These are phyloP conservation scores for Fusarium sp. DNA, from an alignment of 2,329 filamentous ascomycete species.

Conservation along the genomic window DNA sequence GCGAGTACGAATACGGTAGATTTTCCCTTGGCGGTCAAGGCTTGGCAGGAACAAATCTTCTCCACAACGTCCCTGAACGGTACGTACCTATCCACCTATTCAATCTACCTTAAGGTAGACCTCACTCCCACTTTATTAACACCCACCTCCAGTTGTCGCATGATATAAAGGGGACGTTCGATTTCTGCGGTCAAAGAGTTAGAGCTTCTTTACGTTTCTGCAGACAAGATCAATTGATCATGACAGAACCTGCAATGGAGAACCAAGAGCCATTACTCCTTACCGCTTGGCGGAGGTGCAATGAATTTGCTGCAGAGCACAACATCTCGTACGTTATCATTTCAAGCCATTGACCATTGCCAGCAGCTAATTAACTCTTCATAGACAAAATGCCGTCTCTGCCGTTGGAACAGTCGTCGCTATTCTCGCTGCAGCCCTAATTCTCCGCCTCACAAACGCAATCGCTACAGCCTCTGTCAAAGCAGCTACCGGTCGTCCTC, in stretches of 20 bases:
- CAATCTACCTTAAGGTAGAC: not conserved
- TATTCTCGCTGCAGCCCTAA: constrained; percentile 46
- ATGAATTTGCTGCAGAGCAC: constrained; percentile 35
- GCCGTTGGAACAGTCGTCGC: constrained; percentile 44
- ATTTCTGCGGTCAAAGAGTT: not conserved
- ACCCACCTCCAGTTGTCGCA: constrained; percentile 22
- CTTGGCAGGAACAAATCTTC: constrained; percentile 31
- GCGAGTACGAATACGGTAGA: constrained; percentile 43
- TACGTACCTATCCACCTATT: constrained; percentile 16
- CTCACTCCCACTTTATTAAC: constrained; percentile 24
- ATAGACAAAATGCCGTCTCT: constrained; percentile 46
- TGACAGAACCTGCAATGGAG: constrained; percentile 27
- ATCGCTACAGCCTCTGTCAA: constrained; percentile 34
- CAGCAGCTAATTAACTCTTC: not conserved
- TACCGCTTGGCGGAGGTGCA: constrained; percentile 34
- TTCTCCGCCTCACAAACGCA: constrained; percentile 45
- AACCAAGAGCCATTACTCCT: constrained; percentile 31
- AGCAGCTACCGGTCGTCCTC: constrained; percentile 54
- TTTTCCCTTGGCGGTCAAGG: constrained; percentile 14
- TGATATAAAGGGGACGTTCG: constrained; percentile 28
- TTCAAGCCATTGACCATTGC: constrained; percentile 6
- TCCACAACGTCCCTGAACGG: constrained; percentile 17
- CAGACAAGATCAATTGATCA: not conserved
- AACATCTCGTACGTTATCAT: constrained; percentile 41
- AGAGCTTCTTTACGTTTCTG: not conserved